These are phyloP conservation scores for Trypanosoma theileri DNA, from an alignment of 208 protist genomes.

Conservation along the genomic window DNA sequence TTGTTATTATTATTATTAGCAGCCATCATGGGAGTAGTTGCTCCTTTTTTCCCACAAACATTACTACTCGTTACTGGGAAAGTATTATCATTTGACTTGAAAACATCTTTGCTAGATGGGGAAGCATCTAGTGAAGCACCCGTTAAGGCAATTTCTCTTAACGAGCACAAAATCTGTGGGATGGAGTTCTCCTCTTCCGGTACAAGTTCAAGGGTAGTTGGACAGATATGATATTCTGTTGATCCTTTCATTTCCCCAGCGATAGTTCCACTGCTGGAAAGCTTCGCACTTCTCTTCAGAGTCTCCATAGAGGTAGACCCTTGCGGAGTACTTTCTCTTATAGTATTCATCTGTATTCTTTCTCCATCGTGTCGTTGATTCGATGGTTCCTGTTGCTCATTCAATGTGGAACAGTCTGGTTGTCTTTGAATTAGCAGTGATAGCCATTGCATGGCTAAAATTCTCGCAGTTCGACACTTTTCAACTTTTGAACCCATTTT, in stretches of 20 bases:
- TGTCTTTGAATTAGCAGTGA: conserved; percentile 45
- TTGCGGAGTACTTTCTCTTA: background rate
- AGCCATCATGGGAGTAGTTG: background rate
- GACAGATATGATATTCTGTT: no score
- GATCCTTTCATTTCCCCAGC: no score
- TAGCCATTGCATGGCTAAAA: conserved; percentile 57
- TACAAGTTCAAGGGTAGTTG: conserved; percentile 39
- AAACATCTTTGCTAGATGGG: background rate
- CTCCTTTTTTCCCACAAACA: background rate
- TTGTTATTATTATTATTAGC: background rate
- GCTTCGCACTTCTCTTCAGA: conserved; percentile 10
- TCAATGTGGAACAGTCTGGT: conserved; percentile 30
- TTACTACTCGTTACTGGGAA: background rate
- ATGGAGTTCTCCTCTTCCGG: conserved; percentile 35
- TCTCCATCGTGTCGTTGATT: conserved; percentile 6
- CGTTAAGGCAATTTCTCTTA: conserved; percentile 55
- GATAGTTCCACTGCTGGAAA: background rate
- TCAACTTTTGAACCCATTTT: conserved; percentile 10
- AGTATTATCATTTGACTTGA: background rate
- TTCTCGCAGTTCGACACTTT: conserved; percentile 35
- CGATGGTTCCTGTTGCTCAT: conserved; percentile 22
- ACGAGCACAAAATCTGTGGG: conserved; percentile 36
- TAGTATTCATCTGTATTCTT: background rate
- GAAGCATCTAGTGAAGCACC: conserved; percentile 36
- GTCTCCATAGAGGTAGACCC: conserved; percentile 23